Percentiles rank a stretch among this genome's conserved stretches.
These are phyloP conservation scores for Pseudozyma hubeiensis DNA, from an alignment of 1,284 basidiomycete species.

Conservation along the genomic window DNA sequence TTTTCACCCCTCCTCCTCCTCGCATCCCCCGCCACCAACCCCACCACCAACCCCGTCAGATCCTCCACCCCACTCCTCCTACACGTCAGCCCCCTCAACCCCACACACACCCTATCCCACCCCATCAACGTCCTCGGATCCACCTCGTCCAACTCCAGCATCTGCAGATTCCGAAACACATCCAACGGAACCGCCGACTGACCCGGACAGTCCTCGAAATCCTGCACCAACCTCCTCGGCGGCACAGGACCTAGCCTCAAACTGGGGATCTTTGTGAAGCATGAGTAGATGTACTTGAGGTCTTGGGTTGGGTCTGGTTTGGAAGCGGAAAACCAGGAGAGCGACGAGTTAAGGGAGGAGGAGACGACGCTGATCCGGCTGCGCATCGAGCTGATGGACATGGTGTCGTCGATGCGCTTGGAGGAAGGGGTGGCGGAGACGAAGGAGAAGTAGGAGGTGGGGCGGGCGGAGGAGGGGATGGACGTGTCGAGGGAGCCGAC, in stretches of 20 bases:
- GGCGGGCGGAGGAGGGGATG: slow-evolving; percentile 55
- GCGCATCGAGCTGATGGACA: slow-evolving; percentile 80
- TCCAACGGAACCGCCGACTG: slow-evolving; percentile 83
- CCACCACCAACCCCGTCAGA: slow-evolving; percentile 81
- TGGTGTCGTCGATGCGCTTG: slow-evolving; percentile 72
- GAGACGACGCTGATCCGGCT: slow-evolving; percentile 83
- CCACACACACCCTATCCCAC: slow-evolving; percentile 82
- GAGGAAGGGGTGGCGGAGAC: slow-evolving; percentile 27
- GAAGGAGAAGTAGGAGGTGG: slow-evolving; percentile 73
- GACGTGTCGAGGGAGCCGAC: slow-evolving; percentile 84
- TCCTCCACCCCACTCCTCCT: slow-evolving; percentile 84
- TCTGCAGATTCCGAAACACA: slow-evolving; percentile 83
- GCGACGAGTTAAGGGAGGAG: slow-evolving; percentile 71
- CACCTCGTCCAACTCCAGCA: slow-evolving; percentile 79
- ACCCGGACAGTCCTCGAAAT: slow-evolving; percentile 78
- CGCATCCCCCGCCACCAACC: slow-evolving; percentile 79
- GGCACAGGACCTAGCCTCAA: slow-evolving; percentile 71
- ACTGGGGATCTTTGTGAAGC: slow-evolving; percentile 86
- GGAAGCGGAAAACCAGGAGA: slow-evolving; percentile 41
- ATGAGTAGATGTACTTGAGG: slow-evolving; percentile 85
- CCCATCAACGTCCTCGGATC: slow-evolving; percentile 85
- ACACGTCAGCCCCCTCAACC: slow-evolving; percentile 79
- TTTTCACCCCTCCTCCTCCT: slow-evolving; percentile 38
- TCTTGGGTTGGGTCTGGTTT: slow-evolving; percentile 74
- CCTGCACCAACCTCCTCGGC: slow-evolving; percentile 76